phyloP scores from a whole-genome alignment of 1,284 basidiomycete genomes.

The Rhodotorula sp. region DNA sequence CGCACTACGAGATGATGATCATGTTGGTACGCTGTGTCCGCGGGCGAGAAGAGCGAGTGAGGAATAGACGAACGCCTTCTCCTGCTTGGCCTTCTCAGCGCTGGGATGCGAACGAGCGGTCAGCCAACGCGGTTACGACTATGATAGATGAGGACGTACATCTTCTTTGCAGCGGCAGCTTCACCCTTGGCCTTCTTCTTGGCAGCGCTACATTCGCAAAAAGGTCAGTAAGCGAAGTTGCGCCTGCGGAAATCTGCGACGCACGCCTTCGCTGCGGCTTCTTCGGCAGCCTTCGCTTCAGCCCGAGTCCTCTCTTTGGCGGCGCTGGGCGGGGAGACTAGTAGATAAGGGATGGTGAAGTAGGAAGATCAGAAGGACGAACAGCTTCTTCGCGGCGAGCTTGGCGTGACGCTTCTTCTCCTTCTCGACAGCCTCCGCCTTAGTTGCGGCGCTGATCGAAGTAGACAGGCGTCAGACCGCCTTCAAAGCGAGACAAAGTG shows the following conservation, averaged over 20 bases:
- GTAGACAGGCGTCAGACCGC: neutral
- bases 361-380: too few species aligned
- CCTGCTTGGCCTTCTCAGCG: constrained; percentile 6
- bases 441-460: neutral
- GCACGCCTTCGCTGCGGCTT: constrained; percentile 3
- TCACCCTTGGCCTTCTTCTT: constrained; percentile 2
- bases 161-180: constrained; percentile 8
- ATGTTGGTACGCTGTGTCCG: neutral
- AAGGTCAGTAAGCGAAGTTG: neutral
- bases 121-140: neutral
- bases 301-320: neutral
- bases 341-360: neutral
- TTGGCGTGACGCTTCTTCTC: too few species aligned
- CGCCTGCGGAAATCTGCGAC: neutral
- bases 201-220: neutral
- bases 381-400: neutral
- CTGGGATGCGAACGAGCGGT: neutral
- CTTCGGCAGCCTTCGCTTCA: constrained; percentile 3
- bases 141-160: neutral
- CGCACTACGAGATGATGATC: neutral
- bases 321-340: too few species aligned
- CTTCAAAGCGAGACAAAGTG: too few species aligned
- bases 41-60: too few species aligned
- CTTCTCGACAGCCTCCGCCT: neutral
- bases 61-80: constrained; percentile 2